Evolutionary conservation across 2,329 filamentous ascomycete genomes (phyloP), one percentile per base, ranked within the genome.

Genomic region (Microdochium bolleyi): DNA sequence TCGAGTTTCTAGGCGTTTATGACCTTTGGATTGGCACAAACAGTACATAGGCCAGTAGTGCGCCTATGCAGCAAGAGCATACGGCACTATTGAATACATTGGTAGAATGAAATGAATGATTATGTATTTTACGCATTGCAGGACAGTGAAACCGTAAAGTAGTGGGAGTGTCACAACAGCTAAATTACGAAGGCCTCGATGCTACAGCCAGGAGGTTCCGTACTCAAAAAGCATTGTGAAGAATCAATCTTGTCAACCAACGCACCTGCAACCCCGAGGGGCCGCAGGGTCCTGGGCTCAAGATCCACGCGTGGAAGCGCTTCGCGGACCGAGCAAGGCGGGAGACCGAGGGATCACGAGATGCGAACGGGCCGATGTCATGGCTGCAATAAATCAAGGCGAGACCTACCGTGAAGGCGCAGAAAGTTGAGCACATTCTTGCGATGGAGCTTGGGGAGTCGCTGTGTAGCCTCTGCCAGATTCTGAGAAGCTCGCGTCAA

Each of bases 171-270:
- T 71, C 53, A 61, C 69, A 70, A 64, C 64, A 62, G 64, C 67
- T 69, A 64, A 70, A 71, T 71, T 71, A 69, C 69, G 66, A 64
- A 58, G 57, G 52, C 62, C 67, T 64, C 66, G 63, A 70, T 53
- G 60, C 61, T 56, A 57, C 54, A 58, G 59, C 60, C 56, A 60
- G 57, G 64, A 66, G 65, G 66, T 60, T 58, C 60, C 68, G 67
- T 68, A 71, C 69, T 71, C 69, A 71, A 71, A 69, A 60, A 71
- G 64, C 62, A 64, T 63, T 70, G 68, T 53, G 51, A 19, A 41
- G 50, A 32, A 58, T 68, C 58, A 49, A 48, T 70, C 67, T 71
- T 61, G 68, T 71, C 68, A 69, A 54, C 52, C 68, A 65, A 64
- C 51, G 62, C 54, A 61, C 46, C 52, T 51, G 13, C 24, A 30